These are phyloP conservation scores for Closterium sp. DNA, from an alignment of 139 green algal genomes.

Conservation along the genomic window DNA sequence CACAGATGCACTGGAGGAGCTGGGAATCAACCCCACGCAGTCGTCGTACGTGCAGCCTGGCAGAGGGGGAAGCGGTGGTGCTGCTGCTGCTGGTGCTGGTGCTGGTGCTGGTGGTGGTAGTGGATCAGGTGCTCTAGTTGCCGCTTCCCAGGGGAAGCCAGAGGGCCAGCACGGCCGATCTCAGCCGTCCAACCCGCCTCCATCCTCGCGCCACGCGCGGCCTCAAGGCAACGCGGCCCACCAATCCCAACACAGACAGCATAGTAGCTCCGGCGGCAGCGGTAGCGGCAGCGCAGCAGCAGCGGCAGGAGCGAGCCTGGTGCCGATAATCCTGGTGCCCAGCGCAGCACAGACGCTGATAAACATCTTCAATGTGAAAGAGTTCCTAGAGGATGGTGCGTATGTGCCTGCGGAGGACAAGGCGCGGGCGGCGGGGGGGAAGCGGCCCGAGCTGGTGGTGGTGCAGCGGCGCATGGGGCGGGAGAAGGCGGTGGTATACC, in stretches of 20 bases:
- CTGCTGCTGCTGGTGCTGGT: background rate
- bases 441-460: conserved; percentile 13
- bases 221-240: background rate
- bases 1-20: conserved; percentile 27
- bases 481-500: conserved; percentile 56
- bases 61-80: background rate
- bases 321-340: conserved; percentile 70
- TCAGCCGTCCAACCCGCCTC: background rate
- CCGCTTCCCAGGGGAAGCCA: background rate
- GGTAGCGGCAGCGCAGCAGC: background rate
- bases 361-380: conserved; percentile 68
- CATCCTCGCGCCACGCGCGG: background rate
- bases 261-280: background rate
- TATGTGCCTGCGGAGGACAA: conserved; percentile 53
- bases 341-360: conserved; percentile 57
- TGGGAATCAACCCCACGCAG: conserved; percentile 38
- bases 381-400: conserved; percentile 63
- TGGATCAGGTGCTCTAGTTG: background rate
- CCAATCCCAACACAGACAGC: background rate
- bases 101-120: background rate
- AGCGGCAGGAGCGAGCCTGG: background rate
- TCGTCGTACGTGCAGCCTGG: background rate
- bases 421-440: background rate
- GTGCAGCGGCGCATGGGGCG: conserved; percentile 58
- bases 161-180: background rate